phyloP scores from a whole-genome alignment of 768 basidiomycete genomes.

The Inosperma sp. region DNA sequence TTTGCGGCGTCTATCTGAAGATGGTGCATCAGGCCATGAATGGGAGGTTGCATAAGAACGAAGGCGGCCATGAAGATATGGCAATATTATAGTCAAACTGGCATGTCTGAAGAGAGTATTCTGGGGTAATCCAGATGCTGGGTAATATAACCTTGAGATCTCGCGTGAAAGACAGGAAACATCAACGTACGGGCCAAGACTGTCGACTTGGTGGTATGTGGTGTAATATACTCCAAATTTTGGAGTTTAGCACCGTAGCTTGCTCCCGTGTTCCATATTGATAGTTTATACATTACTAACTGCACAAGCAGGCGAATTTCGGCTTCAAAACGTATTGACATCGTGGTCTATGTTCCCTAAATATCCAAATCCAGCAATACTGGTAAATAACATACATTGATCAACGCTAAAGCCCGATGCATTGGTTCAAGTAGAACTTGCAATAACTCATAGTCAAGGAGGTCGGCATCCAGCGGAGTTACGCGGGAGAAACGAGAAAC shows the following conservation, averaged over 20 bases:
- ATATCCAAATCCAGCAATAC: conserved; percentile 6
- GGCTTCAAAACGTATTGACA: conserved; percentile 63
- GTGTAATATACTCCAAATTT: conserved; percentile 58
- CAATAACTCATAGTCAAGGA: conserved; percentile 85
- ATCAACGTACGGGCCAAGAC: no score
- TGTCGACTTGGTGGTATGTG: no score
- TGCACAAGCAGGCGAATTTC: conserved; percentile 70
- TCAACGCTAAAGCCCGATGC: conserved; percentile 58
- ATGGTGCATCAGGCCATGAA: conserved; percentile 90
- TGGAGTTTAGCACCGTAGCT: conserved; percentile 84
- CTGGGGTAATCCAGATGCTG: conserved; percentile 65
- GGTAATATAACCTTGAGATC: conserved; percentile 14
- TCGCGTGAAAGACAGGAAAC: no score
- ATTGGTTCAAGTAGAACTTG: conserved; percentile 81
- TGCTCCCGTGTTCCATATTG: conserved; percentile 74
- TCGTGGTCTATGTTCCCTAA: conserved; percentile 41
- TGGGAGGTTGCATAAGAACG: conserved; percentile 71
- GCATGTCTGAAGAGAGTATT: conserved; percentile 63
- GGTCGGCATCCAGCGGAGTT: conserved; percentile 85
- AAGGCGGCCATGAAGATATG: conserved; percentile 75
- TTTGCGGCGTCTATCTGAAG: conserved; percentile 66
- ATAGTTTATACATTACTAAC: conserved; percentile 72
- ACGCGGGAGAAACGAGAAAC: conserved; percentile 58
- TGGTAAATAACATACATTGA: conserved; percentile 49
- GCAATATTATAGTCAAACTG: conserved; percentile 64